These are phyloP conservation scores for Candida pini DNA, from an alignment of 805 yeast species.

Conservation along the genomic window DNA sequence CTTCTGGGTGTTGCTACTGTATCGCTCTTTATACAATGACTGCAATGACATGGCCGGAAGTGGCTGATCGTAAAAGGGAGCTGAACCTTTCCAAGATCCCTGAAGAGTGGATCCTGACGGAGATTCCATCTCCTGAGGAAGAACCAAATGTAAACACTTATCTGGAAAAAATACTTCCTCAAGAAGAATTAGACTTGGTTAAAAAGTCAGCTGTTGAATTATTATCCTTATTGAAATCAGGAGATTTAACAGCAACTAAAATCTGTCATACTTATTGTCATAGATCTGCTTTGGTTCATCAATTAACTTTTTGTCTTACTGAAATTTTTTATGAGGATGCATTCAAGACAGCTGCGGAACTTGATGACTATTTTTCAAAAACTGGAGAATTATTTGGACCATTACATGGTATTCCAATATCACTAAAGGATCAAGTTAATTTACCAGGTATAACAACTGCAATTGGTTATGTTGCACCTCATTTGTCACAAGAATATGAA, in stretches of 20 bases:
- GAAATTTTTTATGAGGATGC: conserved; percentile 40
- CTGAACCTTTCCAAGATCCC: conserved; percentile 24
- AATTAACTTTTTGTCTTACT: conserved; percentile 36
- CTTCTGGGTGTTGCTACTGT: too few relatives aligned
- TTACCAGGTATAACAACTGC: conserved; percentile 35
- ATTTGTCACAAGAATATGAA: conserved; percentile 25
- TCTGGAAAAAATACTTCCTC: conserved; percentile 19
- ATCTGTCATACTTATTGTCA: conserved; percentile 37
- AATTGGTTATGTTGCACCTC: conserved; percentile 32
- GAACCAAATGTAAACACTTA: conserved; percentile 20
- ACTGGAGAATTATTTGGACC: conserved; percentile 35
- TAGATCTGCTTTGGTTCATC: conserved; percentile 38
- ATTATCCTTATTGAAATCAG: conserved; percentile 22
- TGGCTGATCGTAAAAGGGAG: conserved; percentile 16
- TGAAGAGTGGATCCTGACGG: conserved; percentile 23
- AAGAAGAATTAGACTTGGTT: conserved; percentile 19
- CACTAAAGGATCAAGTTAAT: conserved; percentile 40
- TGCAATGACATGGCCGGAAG: conserved; percentile 12
- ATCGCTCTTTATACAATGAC: conserved; percentile 4
- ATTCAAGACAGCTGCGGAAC: conserved; percentile 31
- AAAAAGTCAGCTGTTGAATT: conserved; percentile 20
- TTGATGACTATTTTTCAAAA: conserved; percentile 32
- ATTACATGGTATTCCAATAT: conserved; percentile 41
- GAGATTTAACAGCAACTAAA: conserved; percentile 29
- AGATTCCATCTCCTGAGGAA: conserved; percentile 25